Base-by-base conservation (phyloP, 1,284 basidiomycete genomes). In the Violaceomyces palustris region DNA sequence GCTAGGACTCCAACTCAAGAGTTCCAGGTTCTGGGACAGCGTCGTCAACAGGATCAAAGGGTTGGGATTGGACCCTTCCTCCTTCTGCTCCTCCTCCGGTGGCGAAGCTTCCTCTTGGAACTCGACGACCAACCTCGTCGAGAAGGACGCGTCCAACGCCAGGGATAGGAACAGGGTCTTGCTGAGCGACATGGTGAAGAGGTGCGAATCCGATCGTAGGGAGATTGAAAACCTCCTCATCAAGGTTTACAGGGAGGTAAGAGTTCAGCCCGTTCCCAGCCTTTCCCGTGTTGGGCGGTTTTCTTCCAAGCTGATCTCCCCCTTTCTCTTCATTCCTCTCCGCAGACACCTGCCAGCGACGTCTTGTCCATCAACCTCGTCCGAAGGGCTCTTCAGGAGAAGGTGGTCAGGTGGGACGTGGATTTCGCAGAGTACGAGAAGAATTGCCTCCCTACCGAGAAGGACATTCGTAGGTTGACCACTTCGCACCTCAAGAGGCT, bases 401-500 rank as follows among this genome's bases (percentile, higher is more conserved):
- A 86, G 74, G 90, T 94, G 39, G 89, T 96, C n/a, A 87, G 87
- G 31, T 97, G 92, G 88, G 91, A 94, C 69, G 80, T 82, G 46
- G 86, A 89, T 65, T 88, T 91, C 67, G 84, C 72, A 30, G 65
- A 79, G 53, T 78, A 69, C 65, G 77, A 75, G 46, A 64, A 66
- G 39, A 62, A 66, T 25, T 54, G 50, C 42, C 61, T 75, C 83
- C 45, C 85, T 1, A 59, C 65, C 18, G 74, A 73, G 32, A 69
- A 72, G 32, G 75, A 75, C 42, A 60, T 72, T 21, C 72, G 75
- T 11, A 61, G 74, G 29, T 50, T 74, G 21, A 69, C 72, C 9
- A 61, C 69, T 25, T 62, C 57, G 12, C 76, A 67, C 38, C 73
- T 80, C 22, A 78, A 78, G 53, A 75, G 78, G 0, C 71, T 80